These are phyloP conservation scores for Xylaria sp. DNA, from an alignment of 2,329 filamentous ascomycete species.

Conservation along the genomic window DNA sequence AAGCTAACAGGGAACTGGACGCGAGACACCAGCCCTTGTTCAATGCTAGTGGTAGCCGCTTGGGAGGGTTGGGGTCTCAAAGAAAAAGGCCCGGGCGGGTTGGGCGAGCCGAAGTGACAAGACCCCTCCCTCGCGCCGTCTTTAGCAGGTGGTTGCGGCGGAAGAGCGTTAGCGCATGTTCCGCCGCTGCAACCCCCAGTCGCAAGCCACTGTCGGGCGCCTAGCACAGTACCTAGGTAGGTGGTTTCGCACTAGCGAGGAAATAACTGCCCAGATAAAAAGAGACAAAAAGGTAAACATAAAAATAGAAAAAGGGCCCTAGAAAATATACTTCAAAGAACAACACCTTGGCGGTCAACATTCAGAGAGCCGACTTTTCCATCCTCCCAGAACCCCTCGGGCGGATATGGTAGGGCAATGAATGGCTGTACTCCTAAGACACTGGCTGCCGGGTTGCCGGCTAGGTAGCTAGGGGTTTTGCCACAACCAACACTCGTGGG, in stretches of 20 bases:
- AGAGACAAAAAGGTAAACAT: background rate
- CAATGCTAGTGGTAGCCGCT: conserved; percentile 11
- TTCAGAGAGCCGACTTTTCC: background rate
- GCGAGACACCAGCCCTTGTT: conserved; percentile 13
- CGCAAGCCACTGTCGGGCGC: conserved; percentile 17
- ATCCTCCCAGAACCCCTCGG: background rate
- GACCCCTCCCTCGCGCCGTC: conserved; percentile 31
- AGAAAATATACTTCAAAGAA: background rate
- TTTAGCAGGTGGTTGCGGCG: conserved; percentile 25
- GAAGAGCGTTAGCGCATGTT: conserved; percentile 32
- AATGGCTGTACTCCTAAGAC: background rate
- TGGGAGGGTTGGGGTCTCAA: background rate
- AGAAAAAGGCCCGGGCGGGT: background rate
- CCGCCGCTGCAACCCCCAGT: conserved; percentile 6
- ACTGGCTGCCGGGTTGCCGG: background rate
- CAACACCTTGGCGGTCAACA: background rate
- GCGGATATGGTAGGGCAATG: background rate
- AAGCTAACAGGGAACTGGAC: conserved; percentile 11
- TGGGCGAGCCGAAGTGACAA: background rate
- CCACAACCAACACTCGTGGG: background rate
- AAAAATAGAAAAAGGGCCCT: background rate
- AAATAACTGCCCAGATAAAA: too few species aligned
- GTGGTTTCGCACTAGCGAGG: background rate
- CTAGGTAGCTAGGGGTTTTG: background rate
- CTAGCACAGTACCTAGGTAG: background rate